Conservation (phyloP, 495 filamentous ascomycete genomes). For the Lophium mytilinum region DNA sequence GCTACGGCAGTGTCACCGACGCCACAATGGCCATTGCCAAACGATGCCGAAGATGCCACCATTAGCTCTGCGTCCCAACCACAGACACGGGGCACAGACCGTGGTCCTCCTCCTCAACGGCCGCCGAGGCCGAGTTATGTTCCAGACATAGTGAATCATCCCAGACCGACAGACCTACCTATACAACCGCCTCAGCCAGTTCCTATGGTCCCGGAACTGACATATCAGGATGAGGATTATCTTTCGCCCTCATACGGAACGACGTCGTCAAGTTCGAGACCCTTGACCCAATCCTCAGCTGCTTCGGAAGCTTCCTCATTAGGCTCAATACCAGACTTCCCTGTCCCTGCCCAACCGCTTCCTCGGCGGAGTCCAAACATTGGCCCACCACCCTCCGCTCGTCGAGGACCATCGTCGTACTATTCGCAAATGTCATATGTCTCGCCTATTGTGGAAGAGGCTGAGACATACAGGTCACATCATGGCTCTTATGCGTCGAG, state of each 20-base stretch:
- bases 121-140: conserved; percentile 58
- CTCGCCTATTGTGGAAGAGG: conserved; percentile 83
- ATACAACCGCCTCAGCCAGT: conserved; percentile 31
- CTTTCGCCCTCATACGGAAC: conserved; percentile 20
- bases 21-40: conserved; percentile 22
- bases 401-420: conserved; percentile 67
- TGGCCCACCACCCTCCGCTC: conserved; percentile 58
- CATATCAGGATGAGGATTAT: conserved; percentile 19
- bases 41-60: conserved; percentile 6
- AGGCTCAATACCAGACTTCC: conserved; percentile 55
- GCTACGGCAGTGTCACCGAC: conserved; percentile 7
- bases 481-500: conserved; percentile 76
- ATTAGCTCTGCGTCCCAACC: background rate
- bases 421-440: conserved; percentile 65
- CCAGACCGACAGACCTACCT: conserved; percentile 26
- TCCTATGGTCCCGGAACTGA: conserved; percentile 2
- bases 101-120: conserved; percentile 55
- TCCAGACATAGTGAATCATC: conserved; percentile 43
- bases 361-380: conserved; percentile 49
- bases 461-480: conserved; percentile 41
- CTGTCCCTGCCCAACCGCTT: conserved; percentile 36
- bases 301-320: conserved; percentile 36
- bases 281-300: conserved; percentile 22
- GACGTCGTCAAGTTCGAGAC: conserved; percentile 17
- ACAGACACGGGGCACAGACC: background rate